Conservation (phyloP, 805 yeast genomes). For the Metschnikowia dekortorum region DNA sequence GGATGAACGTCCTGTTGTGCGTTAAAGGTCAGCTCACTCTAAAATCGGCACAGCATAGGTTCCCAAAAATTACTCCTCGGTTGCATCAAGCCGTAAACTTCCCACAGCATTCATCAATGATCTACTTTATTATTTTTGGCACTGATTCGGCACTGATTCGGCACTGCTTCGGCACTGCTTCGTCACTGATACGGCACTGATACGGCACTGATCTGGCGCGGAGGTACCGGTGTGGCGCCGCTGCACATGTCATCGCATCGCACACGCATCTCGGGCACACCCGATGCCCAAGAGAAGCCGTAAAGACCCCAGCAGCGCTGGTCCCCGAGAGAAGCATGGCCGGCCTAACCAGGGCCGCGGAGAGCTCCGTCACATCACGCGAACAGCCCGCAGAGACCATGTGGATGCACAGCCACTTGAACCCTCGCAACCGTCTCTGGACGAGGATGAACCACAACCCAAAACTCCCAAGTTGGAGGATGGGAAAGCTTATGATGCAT, state of each 20-base stretch:
- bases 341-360: constrained; percentile 51
- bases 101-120: too few relatives aligned
- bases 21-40: too few relatives aligned
- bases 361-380: constrained; percentile 54
- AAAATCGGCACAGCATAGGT: too few relatives aligned
- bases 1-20: too few relatives aligned
- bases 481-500: constrained; percentile 60
- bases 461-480: constrained; percentile 17
- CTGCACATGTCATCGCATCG: constrained; percentile 7
- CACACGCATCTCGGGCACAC: neutral
- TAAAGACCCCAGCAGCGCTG: neutral
- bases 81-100: too few relatives aligned
- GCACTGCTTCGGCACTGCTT: too few relatives aligned
- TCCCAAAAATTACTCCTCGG: too few relatives aligned
- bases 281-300: constrained; percentile 1
- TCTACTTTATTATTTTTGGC: too few relatives aligned
- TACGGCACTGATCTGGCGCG: too few relatives aligned
- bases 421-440: constrained; percentile 12
- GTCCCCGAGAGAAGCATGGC: neutral
- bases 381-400: constrained; percentile 44
- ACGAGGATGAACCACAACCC: constrained; percentile 13
- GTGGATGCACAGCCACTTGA: constrained; percentile 13
- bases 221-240: neutral
- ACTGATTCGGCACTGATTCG: too few relatives aligned
- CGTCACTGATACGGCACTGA: neutral